These are phyloP conservation scores for Mrakia hoshinonis DNA, from an alignment of 768 basidiomycete genomes.

Conservation along the genomic window DNA sequence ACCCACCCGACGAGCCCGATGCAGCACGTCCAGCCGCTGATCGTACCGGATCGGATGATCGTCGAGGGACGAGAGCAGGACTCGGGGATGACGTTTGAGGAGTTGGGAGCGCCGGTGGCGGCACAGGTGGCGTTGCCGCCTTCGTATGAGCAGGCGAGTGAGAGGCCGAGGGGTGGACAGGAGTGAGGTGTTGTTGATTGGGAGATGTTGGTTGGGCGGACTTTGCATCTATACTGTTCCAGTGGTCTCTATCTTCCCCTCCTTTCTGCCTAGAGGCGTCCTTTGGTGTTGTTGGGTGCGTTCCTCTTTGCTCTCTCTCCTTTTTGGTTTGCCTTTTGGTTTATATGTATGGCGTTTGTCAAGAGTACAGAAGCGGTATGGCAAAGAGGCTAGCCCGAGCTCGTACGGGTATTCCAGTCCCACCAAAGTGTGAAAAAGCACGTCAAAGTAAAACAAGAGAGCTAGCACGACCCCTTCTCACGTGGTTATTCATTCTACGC, in stretches of 20 bases:
- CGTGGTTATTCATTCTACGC: no score
- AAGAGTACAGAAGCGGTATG: no score
- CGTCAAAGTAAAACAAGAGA: no score
- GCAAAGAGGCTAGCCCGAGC: no score
- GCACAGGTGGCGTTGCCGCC: background rate
- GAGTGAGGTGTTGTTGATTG: background rate
- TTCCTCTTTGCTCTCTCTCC: background rate
- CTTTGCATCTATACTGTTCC: background rate
- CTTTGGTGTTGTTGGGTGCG: no score
- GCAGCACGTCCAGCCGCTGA: background rate
- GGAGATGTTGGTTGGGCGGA: background rate
- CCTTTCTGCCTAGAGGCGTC: background rate
- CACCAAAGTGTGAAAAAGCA: no score
- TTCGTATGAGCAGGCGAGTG: constrained; percentile 4
- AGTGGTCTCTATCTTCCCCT: background rate
- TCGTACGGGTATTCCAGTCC: no score
- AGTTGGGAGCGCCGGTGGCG: background rate
- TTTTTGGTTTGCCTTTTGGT: no score
- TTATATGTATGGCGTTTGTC: no score
- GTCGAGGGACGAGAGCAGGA: background rate
- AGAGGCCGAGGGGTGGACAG: background rate
- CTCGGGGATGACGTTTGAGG: background rate
- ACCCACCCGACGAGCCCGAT: background rate
- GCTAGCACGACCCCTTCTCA: no score
- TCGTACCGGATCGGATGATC: constrained; percentile 1